phyloP scores from a whole-genome alignment of 1,139 yeast genomes.

The Magnusiomyces sp. region DNA sequence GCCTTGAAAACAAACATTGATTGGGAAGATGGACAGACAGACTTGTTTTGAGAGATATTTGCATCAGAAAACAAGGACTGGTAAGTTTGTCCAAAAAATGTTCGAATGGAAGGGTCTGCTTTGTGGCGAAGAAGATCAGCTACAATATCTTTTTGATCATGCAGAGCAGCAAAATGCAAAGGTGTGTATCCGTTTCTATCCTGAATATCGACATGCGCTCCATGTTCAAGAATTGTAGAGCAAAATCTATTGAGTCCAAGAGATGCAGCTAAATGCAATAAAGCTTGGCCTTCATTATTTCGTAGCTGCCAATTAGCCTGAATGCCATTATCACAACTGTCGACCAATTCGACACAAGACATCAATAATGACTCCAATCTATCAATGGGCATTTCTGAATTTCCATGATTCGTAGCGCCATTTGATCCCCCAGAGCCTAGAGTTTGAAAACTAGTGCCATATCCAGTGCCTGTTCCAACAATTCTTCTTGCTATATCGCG shows the following conservation, averaged over 20 bases:
- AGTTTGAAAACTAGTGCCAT: slow-evolving; percentile 4
- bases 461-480: slow-evolving; percentile 33
- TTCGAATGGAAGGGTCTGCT: slow-evolving; percentile 47
- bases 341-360: slow-evolving; percentile 56
- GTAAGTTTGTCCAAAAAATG: slow-evolving; percentile 42
- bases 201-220: slow-evolving; percentile 59
- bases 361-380: slow-evolving; percentile 54
- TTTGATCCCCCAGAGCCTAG: background rate
- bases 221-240: slow-evolving; percentile 56
- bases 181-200: slow-evolving; percentile 77
- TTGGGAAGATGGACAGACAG: slow-evolving; percentile 6
- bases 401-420: background rate
- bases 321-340: slow-evolving; percentile 45
- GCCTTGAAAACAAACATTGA: slow-evolving; percentile 11
- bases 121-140: slow-evolving; percentile 49
- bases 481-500: slow-evolving; percentile 77
- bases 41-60: slow-evolving; percentile 33
- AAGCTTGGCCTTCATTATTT: slow-evolving; percentile 69
- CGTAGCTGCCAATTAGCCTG: slow-evolving; percentile 69
- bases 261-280: slow-evolving; percentile 69
- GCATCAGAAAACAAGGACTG: slow-evolving; percentile 45
- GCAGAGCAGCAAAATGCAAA: slow-evolving; percentile 67
- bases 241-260: slow-evolving; percentile 56
- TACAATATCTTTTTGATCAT: slow-evolving; percentile 55
- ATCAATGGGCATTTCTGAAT: slow-evolving; percentile 30